These are phyloP conservation scores for Clarkia xantiana DNA, from an alignment of 345 rosid species.

Conservation along the genomic window DNA sequence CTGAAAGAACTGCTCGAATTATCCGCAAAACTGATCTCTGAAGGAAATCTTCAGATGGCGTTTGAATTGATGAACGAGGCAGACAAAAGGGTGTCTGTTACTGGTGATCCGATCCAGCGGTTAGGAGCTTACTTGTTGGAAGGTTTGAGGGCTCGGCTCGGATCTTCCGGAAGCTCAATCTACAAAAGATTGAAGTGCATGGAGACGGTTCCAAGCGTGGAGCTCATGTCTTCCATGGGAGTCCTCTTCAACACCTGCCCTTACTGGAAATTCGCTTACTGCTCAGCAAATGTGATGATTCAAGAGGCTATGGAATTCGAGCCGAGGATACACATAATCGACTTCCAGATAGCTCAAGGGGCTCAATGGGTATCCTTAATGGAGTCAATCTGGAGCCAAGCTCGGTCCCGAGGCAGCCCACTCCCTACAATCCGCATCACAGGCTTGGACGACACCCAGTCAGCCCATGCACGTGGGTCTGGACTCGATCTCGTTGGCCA, in stretches of 20 bases:
- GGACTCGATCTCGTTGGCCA: conserved; percentile 65
- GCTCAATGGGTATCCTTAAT: conserved; percentile 59
- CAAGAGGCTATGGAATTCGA: conserved; percentile 52
- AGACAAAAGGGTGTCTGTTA: conserved; percentile 83
- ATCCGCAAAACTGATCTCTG: conserved; percentile 50
- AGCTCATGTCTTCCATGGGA: conserved; percentile 85
- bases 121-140: conserved; percentile 84
- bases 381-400: conserved; percentile 23
- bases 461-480: conserved; percentile 82
- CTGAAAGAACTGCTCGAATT: conserved; percentile 44
- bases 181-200: conserved; percentile 70
- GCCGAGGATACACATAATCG: conserved; percentile 64
- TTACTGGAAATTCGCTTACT: conserved; percentile 83
- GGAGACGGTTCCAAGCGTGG: conserved; percentile 58
- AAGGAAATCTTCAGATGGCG: conserved; percentile 31
- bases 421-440: conserved; percentile 65
- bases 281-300: conserved; percentile 53
- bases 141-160: conserved; percentile 84
- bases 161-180: conserved; percentile 73
- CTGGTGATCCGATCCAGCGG: conserved; percentile 79
- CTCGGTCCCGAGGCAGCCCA: conserved; percentile 39
- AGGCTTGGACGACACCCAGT: conserved; percentile 86
- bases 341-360: conserved; percentile 33
- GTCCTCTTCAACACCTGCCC: conserved; percentile 69
- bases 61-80: conserved; percentile 42